These are phyloP conservation scores for Neofusicoccum umdonicola DNA, from an alignment of 2,329 filamentous ascomycete genomes.

Conservation along the genomic window DNA sequence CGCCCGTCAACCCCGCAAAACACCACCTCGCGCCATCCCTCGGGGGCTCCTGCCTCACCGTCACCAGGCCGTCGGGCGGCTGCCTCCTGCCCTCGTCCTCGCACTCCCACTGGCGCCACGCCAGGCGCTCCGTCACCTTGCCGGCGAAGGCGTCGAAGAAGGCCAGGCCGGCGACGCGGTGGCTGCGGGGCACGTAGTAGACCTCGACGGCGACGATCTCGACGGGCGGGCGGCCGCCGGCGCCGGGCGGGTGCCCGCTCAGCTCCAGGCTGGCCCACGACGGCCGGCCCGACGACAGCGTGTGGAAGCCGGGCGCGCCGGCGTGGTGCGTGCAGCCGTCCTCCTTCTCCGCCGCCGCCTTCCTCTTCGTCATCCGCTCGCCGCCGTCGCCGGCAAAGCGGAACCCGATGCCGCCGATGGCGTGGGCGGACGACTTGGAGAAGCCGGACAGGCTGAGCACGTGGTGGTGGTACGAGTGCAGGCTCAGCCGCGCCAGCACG, in stretches of 20 bases:
- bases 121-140: constrained; percentile 21
- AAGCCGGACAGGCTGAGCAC: constrained; percentile 20
- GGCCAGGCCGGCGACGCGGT: constrained; percentile 26
- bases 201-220: constrained; percentile 29
- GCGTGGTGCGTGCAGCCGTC: constrained; percentile 26
- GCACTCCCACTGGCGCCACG: constrained; percentile 27
- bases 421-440: constrained; percentile 23
- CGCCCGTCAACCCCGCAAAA: constrained; percentile 27
- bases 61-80: constrained; percentile 22
- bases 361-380: constrained; percentile 15
- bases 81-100: constrained; percentile 19
- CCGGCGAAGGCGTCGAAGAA: constrained; percentile 26
- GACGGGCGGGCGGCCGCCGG: constrained; percentile 12
- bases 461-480: constrained; percentile 27
- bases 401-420: constrained; percentile 27
- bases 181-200: constrained; percentile 26
- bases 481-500: constrained; percentile 22
- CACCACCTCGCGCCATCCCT: constrained; percentile 28
- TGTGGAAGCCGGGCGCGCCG: constrained; percentile 19
- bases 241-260: constrained; percentile 13
- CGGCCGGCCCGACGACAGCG: neutral
- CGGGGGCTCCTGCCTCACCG: constrained; percentile 26
- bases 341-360: neutral
- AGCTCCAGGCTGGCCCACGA: neutral
- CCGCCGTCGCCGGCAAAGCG: constrained; percentile 7